phyloP scores from a whole-genome alignment of 2,329 filamentous ascomycete species.

The Beauveria caledonica region DNA sequence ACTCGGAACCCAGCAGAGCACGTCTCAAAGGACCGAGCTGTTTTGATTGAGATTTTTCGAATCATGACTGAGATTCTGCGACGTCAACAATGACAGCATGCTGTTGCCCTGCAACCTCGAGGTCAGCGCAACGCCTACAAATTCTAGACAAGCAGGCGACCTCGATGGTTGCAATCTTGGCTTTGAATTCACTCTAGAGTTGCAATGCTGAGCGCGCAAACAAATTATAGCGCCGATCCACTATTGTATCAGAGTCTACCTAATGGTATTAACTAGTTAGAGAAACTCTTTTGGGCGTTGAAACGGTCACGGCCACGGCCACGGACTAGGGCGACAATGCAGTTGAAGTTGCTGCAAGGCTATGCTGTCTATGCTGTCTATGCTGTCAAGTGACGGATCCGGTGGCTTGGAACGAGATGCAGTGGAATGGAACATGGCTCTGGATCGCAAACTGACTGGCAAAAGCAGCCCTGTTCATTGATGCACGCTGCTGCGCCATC shows the following conservation, averaged over 20 bases:
- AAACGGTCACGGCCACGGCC: neutral
- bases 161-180: too few species aligned
- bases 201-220: neutral
- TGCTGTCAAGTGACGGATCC: neutral
- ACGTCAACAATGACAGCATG: too few species aligned
- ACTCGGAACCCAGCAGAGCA: neutral
- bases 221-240: neutral
- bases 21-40: neutral
- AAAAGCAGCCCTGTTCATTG: too few species aligned
- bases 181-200: neutral
- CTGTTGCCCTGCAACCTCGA: neutral
- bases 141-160: neutral
- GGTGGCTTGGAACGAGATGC: neutral
- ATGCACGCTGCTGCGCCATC: neutral
- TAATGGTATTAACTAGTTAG: too few species aligned
- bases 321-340: neutral
- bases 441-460: neutral
- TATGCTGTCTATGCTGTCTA: neutral
- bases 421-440: slow-evolving; percentile 5
- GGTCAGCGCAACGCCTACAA: neutral
- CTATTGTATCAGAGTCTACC: neutral
- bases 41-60: neutral
- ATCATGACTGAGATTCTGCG: neutral
- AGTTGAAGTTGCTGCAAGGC: neutral
- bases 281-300: neutral